A percentile compares a stretch with the other conserved stretches of the same genome.
Evolutionary conservation across 352 stramenopile genomes (phyloP).

Genomic region (Pythium vanterpoolii): DNA sequence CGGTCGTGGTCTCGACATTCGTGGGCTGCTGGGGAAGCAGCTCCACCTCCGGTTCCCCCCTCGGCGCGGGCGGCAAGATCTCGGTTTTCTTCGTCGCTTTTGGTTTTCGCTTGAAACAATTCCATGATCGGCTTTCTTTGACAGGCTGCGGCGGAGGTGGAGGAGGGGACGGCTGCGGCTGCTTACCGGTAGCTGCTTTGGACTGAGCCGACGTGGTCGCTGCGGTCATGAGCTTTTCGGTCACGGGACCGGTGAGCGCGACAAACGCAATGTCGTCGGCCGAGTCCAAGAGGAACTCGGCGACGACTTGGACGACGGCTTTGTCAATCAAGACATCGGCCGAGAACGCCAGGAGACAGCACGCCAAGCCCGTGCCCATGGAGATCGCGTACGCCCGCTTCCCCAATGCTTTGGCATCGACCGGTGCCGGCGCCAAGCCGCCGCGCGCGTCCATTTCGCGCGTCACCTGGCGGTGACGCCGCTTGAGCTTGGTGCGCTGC

Average conservation of each 20-base stretch:
- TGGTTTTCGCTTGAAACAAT: neutral
- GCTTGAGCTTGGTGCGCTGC: conserved; percentile 24
- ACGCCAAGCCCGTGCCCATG: conserved; percentile 23
- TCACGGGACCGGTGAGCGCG: neutral
- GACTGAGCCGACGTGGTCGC: neutral
- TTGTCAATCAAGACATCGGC: conserved; percentile 27
- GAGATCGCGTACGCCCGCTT: conserved; percentile 27
- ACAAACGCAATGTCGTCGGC: conserved; percentile 17
- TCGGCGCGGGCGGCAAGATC: conserved; percentile 8
- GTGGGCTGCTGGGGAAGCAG: neutral
- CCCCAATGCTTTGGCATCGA: conserved; percentile 14
- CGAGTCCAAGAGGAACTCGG: conserved; percentile 16
- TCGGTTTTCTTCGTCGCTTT: neutral
- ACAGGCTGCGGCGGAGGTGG: neutral
- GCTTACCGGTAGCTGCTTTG: neutral
- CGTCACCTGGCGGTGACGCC: conserved; percentile 12
- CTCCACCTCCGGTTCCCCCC: conserved; percentile 2
- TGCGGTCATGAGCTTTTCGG: neutral
- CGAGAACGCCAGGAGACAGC: conserved; percentile 26
- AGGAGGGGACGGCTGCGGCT: neutral
- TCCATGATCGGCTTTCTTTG: conserved; percentile 4
- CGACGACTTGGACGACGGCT: conserved; percentile 27
- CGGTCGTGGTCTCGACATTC: neutral
- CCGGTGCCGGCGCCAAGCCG: conserved; percentile 1
- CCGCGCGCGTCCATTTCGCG: conserved; percentile 17